Base-by-base conservation (phyloP, 352 stramenopile species). In the Globisporangium parvum region DNA sequence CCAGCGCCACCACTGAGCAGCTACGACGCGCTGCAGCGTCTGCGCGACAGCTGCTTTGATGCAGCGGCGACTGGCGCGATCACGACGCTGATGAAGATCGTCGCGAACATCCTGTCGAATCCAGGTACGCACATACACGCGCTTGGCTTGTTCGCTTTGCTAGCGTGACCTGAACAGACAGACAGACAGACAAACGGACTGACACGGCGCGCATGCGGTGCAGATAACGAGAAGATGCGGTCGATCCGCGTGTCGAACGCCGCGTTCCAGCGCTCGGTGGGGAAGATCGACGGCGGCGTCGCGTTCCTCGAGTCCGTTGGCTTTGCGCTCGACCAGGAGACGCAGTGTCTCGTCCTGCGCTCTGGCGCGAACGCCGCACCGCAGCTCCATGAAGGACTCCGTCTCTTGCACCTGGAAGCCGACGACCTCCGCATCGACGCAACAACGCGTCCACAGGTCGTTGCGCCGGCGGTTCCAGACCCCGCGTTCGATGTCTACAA, bases 1-100 rank as follows among this genome's bases (percentile, higher is more conserved):
- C 21, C 35, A 51, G 10, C 42, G 18, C 23, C 21, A 20, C 37
- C 24, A 21, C 60, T 90, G 65, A 82, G 54, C 33, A 80, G 65
- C 39, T 83, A 78, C 51, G 75, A 88, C 18, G 70, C 81, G 11
- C 62, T 95, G 35, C 80, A 93, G 57, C 53, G 84, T 53, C 68
- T 95, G 12, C 78, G 83, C 35, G 70, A 89, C 60, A 82, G 64
- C 56, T 84, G 65, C 57, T 96, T 93, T 59, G 86, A 96, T 60
- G 66, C 77, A 10, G 77, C 85, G 0, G 88, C 82, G 14, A 69
- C 67, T 14, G 61, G 51, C 2, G 69, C 82, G n/a, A 61, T 94
- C 28, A 66, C 62, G 37, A 93, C 81, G 20, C 58, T 96, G 35
- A 85, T 93, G 77, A 94, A 91, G 66, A 92, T 95, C 53, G 63